Conservation (phyloP, 1,284 basidiomycete species). For the Neotropicomus parvogracilis region DNA sequence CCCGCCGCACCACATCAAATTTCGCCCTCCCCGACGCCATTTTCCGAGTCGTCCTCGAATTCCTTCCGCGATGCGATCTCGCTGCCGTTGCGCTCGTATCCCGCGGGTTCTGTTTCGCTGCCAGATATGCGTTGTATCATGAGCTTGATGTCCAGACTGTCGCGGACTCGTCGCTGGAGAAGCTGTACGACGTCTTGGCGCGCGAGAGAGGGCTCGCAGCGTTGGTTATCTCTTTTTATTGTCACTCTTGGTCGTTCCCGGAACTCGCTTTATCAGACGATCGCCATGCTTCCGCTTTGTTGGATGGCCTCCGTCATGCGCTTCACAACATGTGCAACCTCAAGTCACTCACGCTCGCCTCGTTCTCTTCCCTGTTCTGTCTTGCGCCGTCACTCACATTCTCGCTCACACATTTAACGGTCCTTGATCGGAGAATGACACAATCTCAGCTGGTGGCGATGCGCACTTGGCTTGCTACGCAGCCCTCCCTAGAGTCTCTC, state of each 20-base stretch:
- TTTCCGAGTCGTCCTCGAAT: conserved; percentile 22
- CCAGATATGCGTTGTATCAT: conserved; percentile 25
- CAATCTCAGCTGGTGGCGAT: conserved; percentile 23
- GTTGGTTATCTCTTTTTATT: conserved; percentile 25
- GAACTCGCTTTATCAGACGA: conserved; percentile 8
- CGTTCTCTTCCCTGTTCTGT: conserved; percentile 24
- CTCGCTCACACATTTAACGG: conserved; percentile 22
- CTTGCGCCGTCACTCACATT: conserved; percentile 22
- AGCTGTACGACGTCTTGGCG: conserved; percentile 23
- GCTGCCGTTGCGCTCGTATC: conserved; percentile 23
- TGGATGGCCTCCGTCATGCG: conserved; percentile 21
- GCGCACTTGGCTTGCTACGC: conserved; percentile 25
- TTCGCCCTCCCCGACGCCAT: conserved; percentile 22
- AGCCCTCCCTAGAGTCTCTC: conserved; percentile 26
- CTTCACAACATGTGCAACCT: conserved; percentile 32
- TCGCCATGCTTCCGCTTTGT: conserved; percentile 5
- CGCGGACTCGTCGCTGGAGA: conserved; percentile 10
- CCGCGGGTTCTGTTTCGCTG: conserved; percentile 16
- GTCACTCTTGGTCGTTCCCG: conserved; percentile 23
- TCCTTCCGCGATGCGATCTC: conserved; percentile 19
- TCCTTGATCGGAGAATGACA: conserved; percentile 29
- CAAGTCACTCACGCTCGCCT: conserved; percentile 26
- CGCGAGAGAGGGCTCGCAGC: conserved; percentile 20
- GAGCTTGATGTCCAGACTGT: conserved; percentile 21
- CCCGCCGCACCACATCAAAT: neutral